A percentile compares a stretch with the other conserved stretches of the same genome.
Conservation (phyloP, 371 early-diverging fungal species). For the Polyrhizophydium stewartii region DNA sequence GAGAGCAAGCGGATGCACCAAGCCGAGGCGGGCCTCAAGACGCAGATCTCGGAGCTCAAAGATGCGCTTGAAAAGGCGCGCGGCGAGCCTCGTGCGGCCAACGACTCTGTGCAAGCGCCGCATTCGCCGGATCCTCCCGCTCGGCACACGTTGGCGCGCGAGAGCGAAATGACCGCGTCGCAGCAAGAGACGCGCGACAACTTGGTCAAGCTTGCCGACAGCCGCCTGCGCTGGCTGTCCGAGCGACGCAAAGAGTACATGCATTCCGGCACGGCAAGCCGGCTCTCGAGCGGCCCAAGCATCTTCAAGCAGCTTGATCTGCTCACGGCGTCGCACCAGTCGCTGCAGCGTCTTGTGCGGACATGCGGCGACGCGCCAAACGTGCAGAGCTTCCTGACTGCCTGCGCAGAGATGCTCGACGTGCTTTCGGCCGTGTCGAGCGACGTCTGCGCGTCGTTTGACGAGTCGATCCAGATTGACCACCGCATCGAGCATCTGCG, state of each 20-base stretch:
- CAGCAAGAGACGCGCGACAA: background rate
- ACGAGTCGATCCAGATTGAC: constrained; percentile 9
- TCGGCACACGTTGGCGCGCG: too few relatives aligned
- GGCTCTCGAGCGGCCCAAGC: background rate
- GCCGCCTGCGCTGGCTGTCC: background rate
- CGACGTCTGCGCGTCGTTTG: background rate
- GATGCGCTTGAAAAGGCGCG: background rate
- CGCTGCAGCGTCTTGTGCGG: background rate
- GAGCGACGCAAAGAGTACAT: too few relatives aligned
- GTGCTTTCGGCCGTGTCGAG: background rate
- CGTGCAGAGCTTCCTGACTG: background rate
- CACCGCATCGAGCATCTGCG: constrained; percentile 7
- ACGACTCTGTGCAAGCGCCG: background rate
- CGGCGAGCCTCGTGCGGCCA: background rate
- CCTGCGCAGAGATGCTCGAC: constrained; percentile 3
- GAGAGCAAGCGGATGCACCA: constrained; percentile 23
- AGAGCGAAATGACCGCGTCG: too few relatives aligned
- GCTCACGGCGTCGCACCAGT: background rate
- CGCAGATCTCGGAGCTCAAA: background rate
- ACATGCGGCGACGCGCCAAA: background rate
- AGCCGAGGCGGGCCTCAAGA: constrained; percentile 8
- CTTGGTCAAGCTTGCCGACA: background rate
- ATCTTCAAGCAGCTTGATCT: background rate
- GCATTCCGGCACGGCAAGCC: too few relatives aligned
- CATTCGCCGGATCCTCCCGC: background rate